A percentile compares a stretch with the other conserved stretches of the same genome.
These are phyloP conservation scores for Trichoderma afroharzianum DNA, from an alignment of 2,329 filamentous ascomycete species.

Conservation along the genomic window DNA sequence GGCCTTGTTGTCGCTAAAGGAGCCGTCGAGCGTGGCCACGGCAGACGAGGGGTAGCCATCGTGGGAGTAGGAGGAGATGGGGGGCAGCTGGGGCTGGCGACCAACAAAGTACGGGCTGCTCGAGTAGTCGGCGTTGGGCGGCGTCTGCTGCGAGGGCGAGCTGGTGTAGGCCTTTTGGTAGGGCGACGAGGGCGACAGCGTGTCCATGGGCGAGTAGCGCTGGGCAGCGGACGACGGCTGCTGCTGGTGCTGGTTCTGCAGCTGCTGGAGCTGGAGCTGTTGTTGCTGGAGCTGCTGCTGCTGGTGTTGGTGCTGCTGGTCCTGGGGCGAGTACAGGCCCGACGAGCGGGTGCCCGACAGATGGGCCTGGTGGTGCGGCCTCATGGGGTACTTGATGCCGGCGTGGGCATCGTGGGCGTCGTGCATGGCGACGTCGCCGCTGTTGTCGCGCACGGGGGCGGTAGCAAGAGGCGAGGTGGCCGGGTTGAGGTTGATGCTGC, in stretches of 20 bases:
- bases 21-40: conserved; percentile 66
- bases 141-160: conserved; percentile 67
- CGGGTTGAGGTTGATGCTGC: conserved; percentile 46
- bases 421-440: conserved; percentile 80
- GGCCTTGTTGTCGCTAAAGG: conserved; percentile 58
- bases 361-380: conserved; percentile 74
- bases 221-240: conserved; percentile 75
- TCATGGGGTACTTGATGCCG: conserved; percentile 79
- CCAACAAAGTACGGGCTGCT: conserved; percentile 57
- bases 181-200: conserved; percentile 73
- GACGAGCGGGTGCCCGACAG: conserved; percentile 49
- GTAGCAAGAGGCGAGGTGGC: conserved; percentile 51
- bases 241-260: conserved; percentile 35
- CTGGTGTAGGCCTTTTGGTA: conserved; percentile 62
- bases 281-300: not conserved
- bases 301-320: conserved; percentile 27
- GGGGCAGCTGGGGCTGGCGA: conserved; percentile 72
- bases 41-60: conserved; percentile 72
- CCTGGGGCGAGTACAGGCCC: conserved; percentile 66
- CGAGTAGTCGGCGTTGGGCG: conserved; percentile 64
- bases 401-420: conserved; percentile 79
- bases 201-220: conserved; percentile 95
- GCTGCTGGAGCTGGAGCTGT: not conserved
- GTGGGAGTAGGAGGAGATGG: conserved; percentile 66
- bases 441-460: conserved; percentile 59